Evolutionary conservation across 176 grass and related monocot species (phyloP).

Genomic region (Urochloa ruziziensis): DNA sequence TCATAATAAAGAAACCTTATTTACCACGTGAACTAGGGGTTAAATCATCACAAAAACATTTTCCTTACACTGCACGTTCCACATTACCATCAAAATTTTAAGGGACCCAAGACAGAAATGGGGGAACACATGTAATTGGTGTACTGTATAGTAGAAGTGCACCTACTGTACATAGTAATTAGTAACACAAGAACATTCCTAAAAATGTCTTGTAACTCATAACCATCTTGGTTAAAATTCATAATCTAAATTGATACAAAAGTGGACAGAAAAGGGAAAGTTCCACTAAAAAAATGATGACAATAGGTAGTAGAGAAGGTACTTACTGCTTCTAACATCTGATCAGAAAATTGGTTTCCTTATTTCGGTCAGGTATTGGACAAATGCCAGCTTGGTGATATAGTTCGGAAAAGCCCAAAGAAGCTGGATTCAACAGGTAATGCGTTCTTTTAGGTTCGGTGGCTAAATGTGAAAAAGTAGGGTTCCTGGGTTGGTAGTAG

Average conservation of each 20-base stretch:
- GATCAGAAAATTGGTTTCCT: no score
- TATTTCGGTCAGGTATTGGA: no score
- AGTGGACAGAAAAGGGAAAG: not conserved
- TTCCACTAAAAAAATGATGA: slow-evolving; percentile 12
- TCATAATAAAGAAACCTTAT: not conserved
- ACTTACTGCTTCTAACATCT: not conserved
- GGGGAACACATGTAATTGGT: not conserved
- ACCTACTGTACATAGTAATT: not conserved
- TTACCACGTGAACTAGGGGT: not conserved
- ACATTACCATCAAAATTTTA: not conserved
- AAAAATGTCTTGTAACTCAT: not conserved
- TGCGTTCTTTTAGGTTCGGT: no score
- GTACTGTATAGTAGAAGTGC: not conserved
- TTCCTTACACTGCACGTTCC: not conserved
- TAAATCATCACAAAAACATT: not conserved
- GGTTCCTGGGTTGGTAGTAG: not conserved
- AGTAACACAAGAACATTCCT: not conserved
- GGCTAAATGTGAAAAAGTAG: not conserved
- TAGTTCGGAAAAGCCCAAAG: no score
- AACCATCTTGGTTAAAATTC: not conserved
- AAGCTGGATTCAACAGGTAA: no score
- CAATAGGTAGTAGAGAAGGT: not conserved
- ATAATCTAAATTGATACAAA: not conserved
- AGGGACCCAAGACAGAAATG: not conserved
- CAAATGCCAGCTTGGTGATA: no score